Evolutionary conservation across 371 early-diverging fungal species (phyloP), one percentile per base, ranked within the genome.

Genomic region (Chytridiales sp.): DNA sequence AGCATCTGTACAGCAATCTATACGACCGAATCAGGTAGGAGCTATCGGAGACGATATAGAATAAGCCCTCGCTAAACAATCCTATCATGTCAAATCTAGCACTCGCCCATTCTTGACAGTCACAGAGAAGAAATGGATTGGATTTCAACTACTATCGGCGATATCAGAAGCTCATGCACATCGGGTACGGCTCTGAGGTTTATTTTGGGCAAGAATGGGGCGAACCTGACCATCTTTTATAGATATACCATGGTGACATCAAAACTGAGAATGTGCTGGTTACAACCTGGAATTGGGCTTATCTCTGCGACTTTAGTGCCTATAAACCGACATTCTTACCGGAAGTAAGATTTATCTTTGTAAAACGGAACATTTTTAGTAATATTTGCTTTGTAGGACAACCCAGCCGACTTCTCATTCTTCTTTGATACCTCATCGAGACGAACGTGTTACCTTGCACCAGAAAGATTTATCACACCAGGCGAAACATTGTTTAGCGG

Each of bases 211-310:
- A 26, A 39, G 6, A 36, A 15, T 19, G 15, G 17, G 19, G 31
- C 17, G 24, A 48, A 60, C 11, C 27, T n/a, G 13, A 22, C 39
- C 36, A n/a, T 27, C 42, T 52, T 44, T 31, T 31, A 24, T 59
- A 89, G 76, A 78, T 94, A 11, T 88, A 75, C 51, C 95, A 94
- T 66, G 95, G 95, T 4, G 93, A 93, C 61, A 87, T 94, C 41
- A 94, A 93, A 67, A 87, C 89, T 17, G 93, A 94, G 64, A 94
- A 94, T 65, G 80, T 94, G 5, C 69, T 93, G 19, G 86, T 94
- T 4, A 93, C 97, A 1, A 87, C 87, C 34, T 97, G 95, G 95
- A 93, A 93, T 64, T 90, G 94, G 94, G 89, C 81, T 2, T 93
- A 86, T 52, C 61, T 95, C 9, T 82, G 86, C 1, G 97, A 97